Base-by-base conservation (phyloP, 2,329 filamentous ascomycete species). In the Byssoonygena ceratinophila region DNA sequence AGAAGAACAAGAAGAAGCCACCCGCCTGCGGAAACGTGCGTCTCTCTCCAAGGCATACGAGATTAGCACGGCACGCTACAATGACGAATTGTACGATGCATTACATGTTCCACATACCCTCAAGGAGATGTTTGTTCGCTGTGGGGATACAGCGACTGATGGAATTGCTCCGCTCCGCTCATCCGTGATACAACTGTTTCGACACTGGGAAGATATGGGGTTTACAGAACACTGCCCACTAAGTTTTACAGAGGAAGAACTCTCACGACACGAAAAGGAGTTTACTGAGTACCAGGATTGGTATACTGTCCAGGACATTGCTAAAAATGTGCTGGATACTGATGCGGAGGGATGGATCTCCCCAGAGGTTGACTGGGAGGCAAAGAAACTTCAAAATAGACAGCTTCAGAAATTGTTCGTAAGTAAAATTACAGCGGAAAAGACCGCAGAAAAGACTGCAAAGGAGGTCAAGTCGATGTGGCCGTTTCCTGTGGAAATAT, bases 301-400 rank as follows among this genome's bases (percentile, higher is more conserved):
- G 43, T 32, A 55, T 40, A 46, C 51, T 11, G 12, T 41, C 6
- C 49, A 51, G 2, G 53, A 51, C 3, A 37, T 51, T 29, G 66
- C 61, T 3, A 51, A 57, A 47, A 58, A 64, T 39, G 57, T 56
- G 45, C 57, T 70, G 2, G 55, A 57, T 48, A 66, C 66, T 0
- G 67, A 70, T 59, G 58, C 59, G 0, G 66, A 70, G 44, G 66
- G 66, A 9, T 71, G 66, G 65, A 58, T 68, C 14, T 40, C 61
- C 5, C 68, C 65, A 12, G 54, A 61, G 27, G 6, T 66, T 32
- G 64, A 69, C 56, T 31, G 46, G 8, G 22, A 14, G 12, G 45
- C 48, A 48, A 53, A 36, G 50, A 8, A 14, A 4, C 4, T 1
- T 16, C 23, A 52, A 46, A 40, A 52, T 12, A 11, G 31, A 14